Evolutionary conservation across 257 asterid genomes (phyloP).

Genomic region (Nicotiana sylvestris): DNA sequence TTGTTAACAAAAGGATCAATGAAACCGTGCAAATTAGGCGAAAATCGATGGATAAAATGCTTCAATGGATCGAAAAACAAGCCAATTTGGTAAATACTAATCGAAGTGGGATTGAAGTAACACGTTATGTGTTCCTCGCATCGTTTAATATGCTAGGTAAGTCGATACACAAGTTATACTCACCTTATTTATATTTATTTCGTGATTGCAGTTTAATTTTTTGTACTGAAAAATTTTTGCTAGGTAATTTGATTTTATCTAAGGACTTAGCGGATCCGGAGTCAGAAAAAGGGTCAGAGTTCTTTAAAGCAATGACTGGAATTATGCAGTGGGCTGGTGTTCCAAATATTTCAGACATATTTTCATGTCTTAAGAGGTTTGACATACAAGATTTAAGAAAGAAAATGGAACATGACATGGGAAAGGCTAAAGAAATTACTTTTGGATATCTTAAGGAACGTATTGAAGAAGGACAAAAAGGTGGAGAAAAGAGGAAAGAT

Average conservation of each 20-base stretch:
- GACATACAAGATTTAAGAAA: constrained; percentile 53
- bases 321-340: constrained; percentile 53
- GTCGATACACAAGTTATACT: constrained; percentile 5
- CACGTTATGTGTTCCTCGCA: constrained; percentile 48
- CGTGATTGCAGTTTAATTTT: no score
- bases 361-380: constrained; percentile 40
- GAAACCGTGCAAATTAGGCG: constrained; percentile 37
- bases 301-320: constrained; percentile 43
- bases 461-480: no score
- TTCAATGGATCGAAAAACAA: constrained; percentile 31
- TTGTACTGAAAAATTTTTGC: no score
- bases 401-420: constrained; percentile 35
- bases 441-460: no score
- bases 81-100: neutral
- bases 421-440: neutral
- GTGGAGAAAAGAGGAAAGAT: no score
- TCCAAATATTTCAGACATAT: constrained; percentile 47
- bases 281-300: constrained; percentile 41
- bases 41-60: constrained; percentile 25
- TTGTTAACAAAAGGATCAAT: constrained; percentile 32
- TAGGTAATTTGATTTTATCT: constrained; percentile 50
- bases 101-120: constrained; percentile 26
- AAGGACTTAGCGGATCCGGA: constrained; percentile 41
- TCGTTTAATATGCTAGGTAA: constrained; percentile 59
- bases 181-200: no score